A percentile compares a stretch with the other conserved stretches of the same genome.
Conservation (phyloP, 345 rosid genomes). For the Litchi chinensis region DNA sequence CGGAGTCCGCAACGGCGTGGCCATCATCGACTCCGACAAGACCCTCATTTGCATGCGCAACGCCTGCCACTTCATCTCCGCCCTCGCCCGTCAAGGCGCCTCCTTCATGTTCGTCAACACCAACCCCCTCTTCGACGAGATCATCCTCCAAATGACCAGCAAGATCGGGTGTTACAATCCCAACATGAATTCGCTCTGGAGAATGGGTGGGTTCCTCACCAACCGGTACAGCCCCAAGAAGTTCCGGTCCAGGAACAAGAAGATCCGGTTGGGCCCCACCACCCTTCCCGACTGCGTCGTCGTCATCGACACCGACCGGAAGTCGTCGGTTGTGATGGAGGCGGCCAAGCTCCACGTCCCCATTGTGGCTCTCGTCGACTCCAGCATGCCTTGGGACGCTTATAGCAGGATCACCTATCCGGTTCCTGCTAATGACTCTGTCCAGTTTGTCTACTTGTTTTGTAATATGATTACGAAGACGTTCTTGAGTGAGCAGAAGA, state of each 20-base stretch:
- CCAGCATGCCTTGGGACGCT: slow-evolving; percentile 78
- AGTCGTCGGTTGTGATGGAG: slow-evolving; percentile 79
- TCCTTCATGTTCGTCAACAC: slow-evolving; percentile 87
- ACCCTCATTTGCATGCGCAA: slow-evolving; percentile 89
- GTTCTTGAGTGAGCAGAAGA: slow-evolving; percentile 75
- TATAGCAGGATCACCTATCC: slow-evolving; percentile 83
- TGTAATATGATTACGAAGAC: slow-evolving; percentile 94
- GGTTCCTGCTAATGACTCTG: slow-evolving; percentile 89
- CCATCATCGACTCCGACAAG: slow-evolving; percentile 81
- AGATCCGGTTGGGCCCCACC: slow-evolving; percentile 79
- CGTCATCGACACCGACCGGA: slow-evolving; percentile 84
- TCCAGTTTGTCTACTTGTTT: slow-evolving; percentile 89
- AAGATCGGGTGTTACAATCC: slow-evolving; percentile 70
- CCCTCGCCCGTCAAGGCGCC: slow-evolving; percentile 58
- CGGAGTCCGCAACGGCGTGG: slow-evolving; percentile 67
- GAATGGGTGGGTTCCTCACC: slow-evolving; percentile 82
- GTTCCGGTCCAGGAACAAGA: slow-evolving; percentile 86
- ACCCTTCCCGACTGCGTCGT: slow-evolving; percentile 90
- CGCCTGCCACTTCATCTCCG: slow-evolving; percentile 76
- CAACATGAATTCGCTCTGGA: slow-evolving; percentile 63
- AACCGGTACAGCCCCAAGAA: slow-evolving; percentile 92
- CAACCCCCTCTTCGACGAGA: slow-evolving; percentile 85
- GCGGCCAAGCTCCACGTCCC: slow-evolving; percentile 85
- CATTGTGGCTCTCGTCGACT: slow-evolving; percentile 83
- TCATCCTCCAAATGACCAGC: slow-evolving; percentile 74